Base-by-base conservation (phyloP, 106 monocot species). In the Dactylorhiza incarnata region DNA sequence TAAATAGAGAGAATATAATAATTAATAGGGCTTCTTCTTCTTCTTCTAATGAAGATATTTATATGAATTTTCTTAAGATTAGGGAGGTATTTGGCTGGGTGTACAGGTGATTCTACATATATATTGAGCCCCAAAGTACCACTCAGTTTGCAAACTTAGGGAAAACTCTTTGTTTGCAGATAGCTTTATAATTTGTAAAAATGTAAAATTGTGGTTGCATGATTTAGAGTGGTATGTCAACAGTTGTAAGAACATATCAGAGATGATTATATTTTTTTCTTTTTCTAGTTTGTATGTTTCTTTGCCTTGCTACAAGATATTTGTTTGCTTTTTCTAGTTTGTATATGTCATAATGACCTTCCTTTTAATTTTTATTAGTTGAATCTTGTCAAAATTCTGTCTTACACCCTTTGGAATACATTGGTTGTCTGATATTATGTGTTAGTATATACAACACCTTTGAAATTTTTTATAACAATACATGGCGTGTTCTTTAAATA, bases 151-250 rank as follows among this genome's bases (percentile, higher is more conserved):
- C 69, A 69, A 45, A 69, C 69, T 45, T 5, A 5, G 45, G 45
- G 45, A 69, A 43, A 69, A 45, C 5, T 45, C 69, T 69, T 69
- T 2, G 69, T 45, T 69, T 69, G 69, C 69, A 25, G 65, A 65
- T 26, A 65, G 26, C 29, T 29, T 29, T 29, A 29, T 29, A 29
- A 29, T 29, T 65, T 65, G 65, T 65, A 25, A 9, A 26, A 11
- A 10, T 10, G 5, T 58, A 20, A 58, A 65, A 65, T 65, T 2
- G 4, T 61, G n/a, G 65, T 65, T 65, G 26, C 24, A 51, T 14
- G 65, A 12, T 23, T 11, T 63, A 25, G 9, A 12, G 12, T 26
- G 9, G 65, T 29, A 8, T 65, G 65, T 65, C 23, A 25, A 29
- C 29, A 29, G 29, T 29, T 29, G 29, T 65, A 5, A 65, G n/a